A percentile compares a stretch with the other conserved stretches of the same genome.
Evolutionary conservation across 352 stramenopile species (phyloP).

Genomic region (Phytophthora idaei): DNA sequence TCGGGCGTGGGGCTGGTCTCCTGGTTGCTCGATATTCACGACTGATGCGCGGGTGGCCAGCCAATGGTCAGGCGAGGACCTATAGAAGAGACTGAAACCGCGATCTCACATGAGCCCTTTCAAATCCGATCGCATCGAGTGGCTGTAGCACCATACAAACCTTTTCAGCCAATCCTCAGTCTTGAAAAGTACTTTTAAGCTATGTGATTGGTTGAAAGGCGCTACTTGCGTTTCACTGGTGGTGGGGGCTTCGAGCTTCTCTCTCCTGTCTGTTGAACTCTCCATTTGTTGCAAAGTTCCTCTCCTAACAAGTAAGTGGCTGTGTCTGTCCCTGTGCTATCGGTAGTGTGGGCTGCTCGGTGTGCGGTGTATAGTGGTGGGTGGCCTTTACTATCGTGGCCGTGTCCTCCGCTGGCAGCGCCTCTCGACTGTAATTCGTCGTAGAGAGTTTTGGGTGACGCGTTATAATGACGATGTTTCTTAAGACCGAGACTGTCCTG

Average conservation of each 20-base stretch:
- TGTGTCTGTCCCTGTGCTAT: slow-evolving; percentile 19
- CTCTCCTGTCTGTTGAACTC: background rate
- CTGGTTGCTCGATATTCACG: slow-evolving; percentile 35
- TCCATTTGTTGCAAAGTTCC: slow-evolving; percentile 89
- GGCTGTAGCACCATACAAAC: slow-evolving; percentile 29
- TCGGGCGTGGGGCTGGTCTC: background rate
- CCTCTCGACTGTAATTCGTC: slow-evolving; percentile 27
- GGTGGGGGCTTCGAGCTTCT: slow-evolving; percentile 20
- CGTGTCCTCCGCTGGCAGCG: slow-evolving; percentile 1
- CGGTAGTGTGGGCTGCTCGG: slow-evolving; percentile 21
- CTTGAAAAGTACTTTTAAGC: background rate
- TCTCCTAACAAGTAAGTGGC: slow-evolving; percentile 85
- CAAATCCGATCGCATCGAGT: slow-evolving; percentile 37
- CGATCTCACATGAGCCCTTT: background rate
- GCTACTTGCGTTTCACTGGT: slow-evolving; percentile 46
- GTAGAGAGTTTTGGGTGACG: slow-evolving; percentile 34
- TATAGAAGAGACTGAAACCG: background rate
- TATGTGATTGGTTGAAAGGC: background rate
- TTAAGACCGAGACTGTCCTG: slow-evolving; percentile 93
- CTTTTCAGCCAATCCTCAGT: slow-evolving; percentile 35
- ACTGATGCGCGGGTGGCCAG: slow-evolving; percentile 37
- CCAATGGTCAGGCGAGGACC: slow-evolving; percentile 7
- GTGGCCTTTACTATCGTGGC: background rate
- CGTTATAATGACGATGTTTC: slow-evolving; percentile 68
- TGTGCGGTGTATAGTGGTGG: slow-evolving; percentile 10